A percentile compares a stretch with the other conserved stretches of the same genome.
phyloP scores from a whole-genome alignment of 306 rosid species.

The Castanea sativa region DNA sequence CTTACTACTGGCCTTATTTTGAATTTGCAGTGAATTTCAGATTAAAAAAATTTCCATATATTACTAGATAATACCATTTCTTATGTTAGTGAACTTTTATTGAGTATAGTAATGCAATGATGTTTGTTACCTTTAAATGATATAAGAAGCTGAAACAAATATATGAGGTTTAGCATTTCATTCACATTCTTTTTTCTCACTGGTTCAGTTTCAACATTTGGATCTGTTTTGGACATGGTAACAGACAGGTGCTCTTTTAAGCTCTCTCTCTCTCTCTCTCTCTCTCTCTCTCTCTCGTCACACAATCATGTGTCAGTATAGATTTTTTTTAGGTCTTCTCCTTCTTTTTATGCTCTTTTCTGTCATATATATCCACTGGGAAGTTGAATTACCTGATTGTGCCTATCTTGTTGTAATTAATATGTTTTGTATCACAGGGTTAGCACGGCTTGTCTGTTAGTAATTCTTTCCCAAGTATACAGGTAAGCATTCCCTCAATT shows the following conservation, averaged over 20 bases:
- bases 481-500: constrained; percentile 42
- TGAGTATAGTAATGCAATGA: background rate
- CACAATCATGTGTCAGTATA: background rate
- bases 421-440: constrained; percentile 58
- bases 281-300: background rate
- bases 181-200: constrained; percentile 13
- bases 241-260: constrained; percentile 72
- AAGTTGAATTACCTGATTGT: background rate
- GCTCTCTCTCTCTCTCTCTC: constrained; percentile 4
- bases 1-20: background rate
- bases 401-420: constrained; percentile 28
- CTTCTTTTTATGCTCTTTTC: background rate
- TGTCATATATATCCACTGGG: background rate
- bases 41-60: no score
- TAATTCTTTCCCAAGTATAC: constrained; percentile 87
- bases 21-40: background rate
- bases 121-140: constrained; percentile 3
- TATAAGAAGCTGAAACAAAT: background rate
- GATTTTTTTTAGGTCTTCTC: background rate
- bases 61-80: background rate
- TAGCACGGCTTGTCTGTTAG: constrained; percentile 96
- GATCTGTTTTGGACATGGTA: constrained; percentile 98
- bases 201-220: constrained; percentile 91
- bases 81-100: background rate
- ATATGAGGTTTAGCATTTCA: constrained; percentile 8